Conservation (phyloP, 164 flowering plant species). For the Liriodendron chinense region DNA sequence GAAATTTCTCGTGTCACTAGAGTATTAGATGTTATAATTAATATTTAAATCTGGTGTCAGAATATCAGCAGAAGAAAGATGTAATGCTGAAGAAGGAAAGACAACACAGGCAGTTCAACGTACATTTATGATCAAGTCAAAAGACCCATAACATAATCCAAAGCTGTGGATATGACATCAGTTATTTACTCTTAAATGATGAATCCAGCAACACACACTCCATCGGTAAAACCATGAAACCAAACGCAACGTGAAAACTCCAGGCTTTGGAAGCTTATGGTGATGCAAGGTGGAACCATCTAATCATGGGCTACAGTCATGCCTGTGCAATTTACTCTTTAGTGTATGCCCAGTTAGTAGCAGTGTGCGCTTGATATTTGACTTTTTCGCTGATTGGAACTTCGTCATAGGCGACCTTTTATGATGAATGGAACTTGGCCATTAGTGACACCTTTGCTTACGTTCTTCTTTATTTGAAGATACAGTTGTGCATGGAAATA, state of each 20-base stretch:
- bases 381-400: too few species aligned
- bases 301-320: too few species aligned
- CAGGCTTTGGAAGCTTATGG: neutral
- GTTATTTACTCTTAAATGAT: neutral
- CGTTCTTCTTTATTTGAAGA: too few species aligned
- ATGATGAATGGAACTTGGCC: too few species aligned
- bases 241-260: neutral
- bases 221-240: neutral
- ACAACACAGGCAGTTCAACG: neutral
- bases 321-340: too few species aligned
- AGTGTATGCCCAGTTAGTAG: too few species aligned
- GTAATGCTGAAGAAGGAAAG: neutral
- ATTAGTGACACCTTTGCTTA: too few species aligned
- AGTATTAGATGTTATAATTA: neutral
- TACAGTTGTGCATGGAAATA: too few species aligned
- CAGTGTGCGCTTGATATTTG: too few species aligned
- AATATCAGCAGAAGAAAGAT: neutral
- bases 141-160: neutral
- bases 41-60: neutral
- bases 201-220: neutral
- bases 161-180: neutral
- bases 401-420: too few species aligned
- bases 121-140: neutral
- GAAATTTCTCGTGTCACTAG: slow-evolving; percentile 3
- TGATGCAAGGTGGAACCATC: too few species aligned